Evolutionary conservation across 768 basidiomycete species (phyloP), one percentile per base, ranked within the genome.

Genomic region (Clathrus columnatus): DNA sequence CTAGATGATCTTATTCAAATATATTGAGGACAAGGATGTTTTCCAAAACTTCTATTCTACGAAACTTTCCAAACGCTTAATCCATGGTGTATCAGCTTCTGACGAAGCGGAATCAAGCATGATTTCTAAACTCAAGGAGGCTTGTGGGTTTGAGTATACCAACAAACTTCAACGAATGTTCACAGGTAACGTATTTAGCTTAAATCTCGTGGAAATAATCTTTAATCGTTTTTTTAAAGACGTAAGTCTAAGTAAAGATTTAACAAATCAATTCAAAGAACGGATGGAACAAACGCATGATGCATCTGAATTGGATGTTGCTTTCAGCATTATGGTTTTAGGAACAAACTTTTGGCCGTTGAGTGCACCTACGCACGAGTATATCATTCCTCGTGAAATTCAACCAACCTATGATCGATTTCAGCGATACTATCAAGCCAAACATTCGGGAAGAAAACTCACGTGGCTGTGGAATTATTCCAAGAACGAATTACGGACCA

Each of bases 391-490:
- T 0, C 70, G 80, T 3, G 93, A 98, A 68, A 84, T 99, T 57
- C 73, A 84, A 18, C 78, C 87, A 20, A 91, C 87, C 7, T 92
- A 94, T 67, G 87, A 94, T 57, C 82, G 91, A 44, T 99, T 98
- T 77, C 81, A 84, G 59, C 82, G 84, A 58, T 98, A 92, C 74
- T 97, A 98, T 68, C 87, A 90, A 65, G 83, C 83, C 65, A 92
- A 94, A 69, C 91, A 95, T 68, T 89, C 86, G 2, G 95, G 93
- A 14, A 86, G 95, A 58, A 95, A 95, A 66, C 78, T 99, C 43
- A 94, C 91, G 0, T 99, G 95, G 95, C 73, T 98, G 8, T 99
- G 96, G 96, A 95, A 97, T 65, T 91, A 94, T 68, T 92, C 85
- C 54, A 95, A 95, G 75, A 94, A 94, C 71, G 96, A 99, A 67